Base-by-base conservation (phyloP, 192 early-diverging fungal genomes). In the Physocladia obscura region DNA sequence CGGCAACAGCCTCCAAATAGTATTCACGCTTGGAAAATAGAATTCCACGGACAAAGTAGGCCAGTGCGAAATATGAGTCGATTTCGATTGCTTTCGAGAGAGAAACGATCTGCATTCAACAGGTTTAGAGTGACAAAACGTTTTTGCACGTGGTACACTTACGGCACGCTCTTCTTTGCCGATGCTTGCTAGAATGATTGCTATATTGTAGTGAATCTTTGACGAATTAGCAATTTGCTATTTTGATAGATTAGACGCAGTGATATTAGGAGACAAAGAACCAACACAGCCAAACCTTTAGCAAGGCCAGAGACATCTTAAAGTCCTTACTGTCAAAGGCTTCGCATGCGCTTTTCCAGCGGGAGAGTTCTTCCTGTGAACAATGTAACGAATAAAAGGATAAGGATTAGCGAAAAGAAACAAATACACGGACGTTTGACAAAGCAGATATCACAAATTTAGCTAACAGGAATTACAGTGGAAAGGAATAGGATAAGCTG, bases 161-260 rank as follows among this genome's bases (percentile, higher is more conserved):
- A 98, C 93, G 73, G 95, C 96, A 67, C 81, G 84, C 24, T 89
- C 81, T 74, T 89, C 81, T 61, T 94, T 84, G 19, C 86, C 86
- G 39, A 92, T 62, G 27, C 88, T 90, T 2, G 92, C 82, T 54
- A 87, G 86, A 40, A 91, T 84, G 63, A 94, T 87, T 4, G 90
- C 94, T 74, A 97, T 93, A 77, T 97, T 98, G 79, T 97, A 98
- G 76, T 95, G 93, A 52, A 97, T 95, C 78, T 94, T 95, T 38
- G 94, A 88, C 19, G 88, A 89, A 73, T 96, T 92, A 37, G 95
- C 94, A 62, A 98, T 88, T 31, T 76, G 75, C 88, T 90, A 51
- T 3, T 2, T n/a, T n/a, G 40, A 19, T 13, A 13, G 19, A 44
- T 8, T 13, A 44, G 40, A 19, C 40, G n/a, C n/a, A n/a, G n/a